Conservation (phyloP, 352 stramenopile species). For the Phytopythium chamaehyphon region DNA sequence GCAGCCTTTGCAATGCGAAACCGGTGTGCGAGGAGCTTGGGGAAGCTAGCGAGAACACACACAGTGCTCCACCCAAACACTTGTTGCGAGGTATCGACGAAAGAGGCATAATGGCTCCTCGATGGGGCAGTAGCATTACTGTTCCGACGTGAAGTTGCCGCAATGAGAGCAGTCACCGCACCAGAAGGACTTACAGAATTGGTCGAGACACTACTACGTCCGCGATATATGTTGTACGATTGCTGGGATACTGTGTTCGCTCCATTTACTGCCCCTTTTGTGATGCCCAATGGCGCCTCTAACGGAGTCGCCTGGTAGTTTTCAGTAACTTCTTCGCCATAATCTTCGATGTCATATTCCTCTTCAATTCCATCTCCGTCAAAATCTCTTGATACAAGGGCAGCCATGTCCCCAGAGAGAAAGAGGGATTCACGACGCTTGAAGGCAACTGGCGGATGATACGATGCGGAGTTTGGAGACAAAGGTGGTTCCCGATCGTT, state of each 20-base stretch:
- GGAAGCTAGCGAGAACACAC: constrained; percentile 32
- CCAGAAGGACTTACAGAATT: no score
- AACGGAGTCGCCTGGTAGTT: no score
- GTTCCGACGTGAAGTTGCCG: background rate
- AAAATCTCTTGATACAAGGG: background rate
- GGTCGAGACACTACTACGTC: no score
- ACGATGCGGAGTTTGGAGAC: background rate
- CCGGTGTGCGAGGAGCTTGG: constrained; percentile 25
- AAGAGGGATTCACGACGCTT: constrained; percentile 35
- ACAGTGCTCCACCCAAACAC: constrained; percentile 35
- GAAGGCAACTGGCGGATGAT: constrained; percentile 5
- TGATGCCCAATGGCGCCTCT: no score
- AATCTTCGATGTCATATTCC: background rate
- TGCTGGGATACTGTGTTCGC: no score
- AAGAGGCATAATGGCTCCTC: background rate
- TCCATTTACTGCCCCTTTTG: no score
- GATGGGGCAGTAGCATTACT: background rate
- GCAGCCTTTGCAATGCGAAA: constrained; percentile 21
- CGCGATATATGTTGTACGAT: no score
- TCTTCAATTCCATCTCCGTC: background rate
- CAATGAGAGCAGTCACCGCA: no score
- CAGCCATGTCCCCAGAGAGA: background rate
- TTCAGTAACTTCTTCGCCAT: no score
- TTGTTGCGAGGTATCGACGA: constrained; percentile 1
- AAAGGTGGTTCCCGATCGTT: constrained; percentile 1